Evolutionary conservation across 768 basidiomycete species (phyloP).

Genomic region (Auriscalpium vulgare): DNA sequence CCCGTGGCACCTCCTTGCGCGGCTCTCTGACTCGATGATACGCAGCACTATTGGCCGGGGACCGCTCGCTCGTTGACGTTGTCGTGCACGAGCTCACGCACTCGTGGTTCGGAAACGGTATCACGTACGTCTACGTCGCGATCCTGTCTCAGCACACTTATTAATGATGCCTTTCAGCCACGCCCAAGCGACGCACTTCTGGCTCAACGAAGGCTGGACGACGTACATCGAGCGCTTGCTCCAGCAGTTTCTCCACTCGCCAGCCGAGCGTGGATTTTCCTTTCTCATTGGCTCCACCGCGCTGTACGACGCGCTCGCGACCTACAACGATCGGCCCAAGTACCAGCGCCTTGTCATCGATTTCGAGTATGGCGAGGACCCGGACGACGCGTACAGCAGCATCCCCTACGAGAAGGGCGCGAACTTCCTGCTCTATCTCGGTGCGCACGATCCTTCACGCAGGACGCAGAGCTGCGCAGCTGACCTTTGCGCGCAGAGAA

Average conservation of each 20-base stretch:
- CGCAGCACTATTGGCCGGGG: constrained; percentile 75
- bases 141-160: background rate
- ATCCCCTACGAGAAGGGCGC: constrained; percentile 88
- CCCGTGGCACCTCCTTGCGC: background rate
- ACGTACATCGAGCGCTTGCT: constrained; percentile 87
- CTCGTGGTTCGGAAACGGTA: constrained; percentile 90
- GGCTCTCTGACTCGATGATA: background rate
- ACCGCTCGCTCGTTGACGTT: constrained; percentile 80
- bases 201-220: constrained; percentile 93
- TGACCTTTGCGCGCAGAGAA: constrained; percentile 35
- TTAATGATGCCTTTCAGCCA: constrained; percentile 31
- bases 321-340: constrained; percentile 51
- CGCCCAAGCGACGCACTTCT: constrained; percentile 71
- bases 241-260: constrained; percentile 58
- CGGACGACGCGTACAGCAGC: constrained; percentile 66
- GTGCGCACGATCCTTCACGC: constrained; percentile 30
- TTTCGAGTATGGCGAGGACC: constrained; percentile 66
- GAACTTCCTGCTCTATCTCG: constrained; percentile 81
- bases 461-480: background rate
- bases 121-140: constrained; percentile 41
- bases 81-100: constrained; percentile 84
- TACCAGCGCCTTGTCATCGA: constrained; percentile 77
- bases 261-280: constrained; percentile 72
- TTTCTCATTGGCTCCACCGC: constrained; percentile 70
- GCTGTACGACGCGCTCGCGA: constrained; percentile 61